Base-by-base conservation (phyloP, 768 basidiomycete species). In the Russula lepida region DNA sequence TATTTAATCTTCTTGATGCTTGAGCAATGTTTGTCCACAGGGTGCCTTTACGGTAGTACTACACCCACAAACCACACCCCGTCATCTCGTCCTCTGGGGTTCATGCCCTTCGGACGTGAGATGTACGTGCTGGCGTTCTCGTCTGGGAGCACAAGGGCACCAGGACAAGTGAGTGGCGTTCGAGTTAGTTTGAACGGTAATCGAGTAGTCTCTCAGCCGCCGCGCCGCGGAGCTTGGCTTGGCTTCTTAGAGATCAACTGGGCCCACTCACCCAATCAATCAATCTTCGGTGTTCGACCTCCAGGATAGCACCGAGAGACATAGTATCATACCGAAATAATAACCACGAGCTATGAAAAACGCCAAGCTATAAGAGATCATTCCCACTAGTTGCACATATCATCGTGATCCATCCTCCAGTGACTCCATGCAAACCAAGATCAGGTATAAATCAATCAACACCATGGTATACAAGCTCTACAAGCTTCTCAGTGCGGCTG, bases 41-140 rank as follows among this genome's bases (percentile, higher is more conserved):
- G 93, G 97, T 69, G 86, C 93, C 3, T 82, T 98, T 53, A 98
- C 95, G 12, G 83, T 98, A 5, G 76, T 89, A 17, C 77, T 81
- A 8, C 88, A 89, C 63, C 91, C 92, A 68, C 83, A 84, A 86
- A 67, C 75, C 83, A 1, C 81, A 95, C 68, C 76, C 95, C 27
- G 73, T 99, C 28, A 83, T 95, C 19, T 89, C 93, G 12, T 89
- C 81, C 0, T 95, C 92, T 9, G 90, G 90, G 1, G 97, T 98
- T 73, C 84, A 79, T 59, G 88, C 85, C 1, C 77, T 98, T 56
- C 85, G 82, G 62, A 95, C 94, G 13, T 98, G 95, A 95, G 95
- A 99, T 71, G 85, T 85, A 12, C 84, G 94, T 47, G 89, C 86
- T 2, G 95, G 95, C 0, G 74, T 79, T 3, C 78, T 95, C 23